Evolutionary conservation across 805 yeast species (phyloP).

Genomic region (Saccharomycopsis synnaedendra): DNA sequence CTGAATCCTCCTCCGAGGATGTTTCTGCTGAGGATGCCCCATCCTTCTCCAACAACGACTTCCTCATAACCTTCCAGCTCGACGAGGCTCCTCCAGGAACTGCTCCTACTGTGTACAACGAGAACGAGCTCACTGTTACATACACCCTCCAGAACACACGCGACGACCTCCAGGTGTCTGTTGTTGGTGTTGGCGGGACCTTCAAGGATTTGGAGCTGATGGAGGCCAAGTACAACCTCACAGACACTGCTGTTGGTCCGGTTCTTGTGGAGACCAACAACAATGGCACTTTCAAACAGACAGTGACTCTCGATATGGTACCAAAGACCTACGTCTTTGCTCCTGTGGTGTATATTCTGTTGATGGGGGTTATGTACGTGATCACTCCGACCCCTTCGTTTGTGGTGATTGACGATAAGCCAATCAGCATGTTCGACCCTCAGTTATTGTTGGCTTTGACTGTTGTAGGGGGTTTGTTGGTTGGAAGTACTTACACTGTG

Average conservation of each 20-base stretch:
- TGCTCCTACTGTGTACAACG: slow-evolving; percentile 25
- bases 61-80: no score
- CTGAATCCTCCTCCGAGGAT: no score
- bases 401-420: slow-evolving; percentile 47
- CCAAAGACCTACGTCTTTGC: slow-evolving; percentile 47
- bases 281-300: slow-evolving; percentile 39
- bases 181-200: slow-evolving; percentile 62
- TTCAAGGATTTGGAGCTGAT: slow-evolving; percentile 45
- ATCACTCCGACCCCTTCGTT: slow-evolving; percentile 49
- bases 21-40: no score
- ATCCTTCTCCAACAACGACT: no score
- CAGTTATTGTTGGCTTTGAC: slow-evolving; percentile 54
- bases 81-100: no score
- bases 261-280: slow-evolving; percentile 39
- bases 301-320: slow-evolving; percentile 43
- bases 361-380: slow-evolving; percentile 37
- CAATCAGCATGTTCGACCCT: slow-evolving; percentile 63
- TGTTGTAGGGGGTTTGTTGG: slow-evolving; percentile 37
- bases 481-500: slow-evolving; percentile 36
- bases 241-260: slow-evolving; percentile 57
- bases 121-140: slow-evolving; percentile 39
- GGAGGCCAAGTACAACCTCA: slow-evolving; percentile 44
- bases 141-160: slow-evolving; percentile 47
- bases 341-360: slow-evolving; percentile 47
- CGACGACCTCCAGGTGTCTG: slow-evolving; percentile 30